Evolutionary conservation across 2,329 filamentous ascomycete species (phyloP), one percentile per base, ranked within the genome.

Genomic region (Stagonosporopsis vannaccii): DNA sequence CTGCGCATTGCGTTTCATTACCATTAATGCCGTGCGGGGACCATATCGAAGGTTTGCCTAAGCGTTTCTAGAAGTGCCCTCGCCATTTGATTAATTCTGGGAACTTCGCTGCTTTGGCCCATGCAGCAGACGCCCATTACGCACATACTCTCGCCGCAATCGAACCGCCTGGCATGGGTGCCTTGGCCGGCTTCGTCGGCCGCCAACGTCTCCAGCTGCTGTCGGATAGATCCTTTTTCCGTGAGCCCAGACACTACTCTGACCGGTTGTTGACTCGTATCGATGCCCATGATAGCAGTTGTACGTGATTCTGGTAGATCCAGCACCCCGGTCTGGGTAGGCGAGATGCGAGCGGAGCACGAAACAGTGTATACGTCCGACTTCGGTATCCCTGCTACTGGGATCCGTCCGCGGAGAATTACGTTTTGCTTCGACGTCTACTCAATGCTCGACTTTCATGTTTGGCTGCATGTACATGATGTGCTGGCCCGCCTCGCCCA

Each of bases 381-480:
- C 43, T 33, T 32, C 40, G 40, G 13, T 39, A 51, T 50, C 56
- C 51, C 45, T 56, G 56, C 48, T 25, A 35, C 39, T 39, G 41
- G 51, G 56, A 23, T 43, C 39, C 57, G 32, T 42, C 45, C 51
- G 51, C 51, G 39, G 51, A 56, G 36, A 39, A 54, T 47, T 46
- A 45, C 45, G 41, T 42, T 25, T 47, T 55, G 51, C 41, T 35
- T 28, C 28, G 19, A 51, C 37, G 37, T 46, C 44, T 40, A 40
- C 56, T 70, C 65, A 73, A 42, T 76, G 72, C 63, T 78, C 75
- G 22, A 72, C 71, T 63, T 77, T 78, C 73, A 77, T 75, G 58
- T 77, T 77, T 7, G 71, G 65, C 37, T 69, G 69, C 62, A 75
- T 70, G 45, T 77, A 78, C 66, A 77, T 76, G 59, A 78, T 76